phyloP scores from a whole-genome alignment of 2,329 filamentous ascomycete genomes.

The Botrytis aclada region DNA sequence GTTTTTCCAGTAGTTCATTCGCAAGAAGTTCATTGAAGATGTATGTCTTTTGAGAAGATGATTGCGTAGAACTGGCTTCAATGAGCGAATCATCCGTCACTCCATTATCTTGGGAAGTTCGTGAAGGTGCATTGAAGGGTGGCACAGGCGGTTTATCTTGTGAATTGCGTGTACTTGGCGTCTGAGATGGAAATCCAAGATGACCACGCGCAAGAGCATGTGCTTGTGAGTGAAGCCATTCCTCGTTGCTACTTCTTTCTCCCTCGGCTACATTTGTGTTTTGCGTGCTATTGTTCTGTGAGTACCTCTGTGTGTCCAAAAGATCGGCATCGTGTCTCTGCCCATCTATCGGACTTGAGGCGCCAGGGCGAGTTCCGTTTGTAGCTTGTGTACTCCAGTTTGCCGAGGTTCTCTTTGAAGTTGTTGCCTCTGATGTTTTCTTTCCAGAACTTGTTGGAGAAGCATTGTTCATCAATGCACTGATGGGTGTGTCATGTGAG shows the following conservation, averaged over 20 bases:
- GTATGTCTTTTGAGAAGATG: slow-evolving; percentile 34
- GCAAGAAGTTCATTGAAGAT: slow-evolving; percentile 43
- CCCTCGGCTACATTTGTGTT: slow-evolving; percentile 27
- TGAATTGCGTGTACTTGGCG: slow-evolving; percentile 37
- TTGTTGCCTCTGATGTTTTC: slow-evolving; percentile 58
- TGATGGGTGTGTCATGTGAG: slow-evolving; percentile 56
- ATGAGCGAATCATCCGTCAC: slow-evolving; percentile 35
- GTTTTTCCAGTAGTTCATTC: slow-evolving; percentile 26
- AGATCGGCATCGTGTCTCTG: slow-evolving; percentile 39
- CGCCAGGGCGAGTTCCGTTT: slow-evolving; percentile 52
- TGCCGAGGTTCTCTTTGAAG: slow-evolving; percentile 44
- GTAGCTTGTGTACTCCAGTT: slow-evolving; percentile 69
- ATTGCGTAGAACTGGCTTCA: slow-evolving; percentile 33
- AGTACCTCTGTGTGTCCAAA: slow-evolving; percentile 49
- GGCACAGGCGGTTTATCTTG: slow-evolving; percentile 39
- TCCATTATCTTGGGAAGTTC: slow-evolving; percentile 21
- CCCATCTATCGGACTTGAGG: slow-evolving; percentile 33
- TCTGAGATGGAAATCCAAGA: slow-evolving; percentile 34
- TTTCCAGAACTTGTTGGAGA: slow-evolving; percentile 85
- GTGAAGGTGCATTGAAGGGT: slow-evolving; percentile 40
- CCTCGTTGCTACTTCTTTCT: slow-evolving; percentile 48
- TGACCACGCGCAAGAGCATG: slow-evolving; percentile 47
- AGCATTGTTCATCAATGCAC: slow-evolving; percentile 71
- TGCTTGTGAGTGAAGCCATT: slow-evolving; percentile 58
- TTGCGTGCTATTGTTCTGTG: slow-evolving; percentile 25